Base-by-base conservation (phyloP, 225 moss, liverwort and hornwort genomes). In the Sphagnum tenellum region DNA sequence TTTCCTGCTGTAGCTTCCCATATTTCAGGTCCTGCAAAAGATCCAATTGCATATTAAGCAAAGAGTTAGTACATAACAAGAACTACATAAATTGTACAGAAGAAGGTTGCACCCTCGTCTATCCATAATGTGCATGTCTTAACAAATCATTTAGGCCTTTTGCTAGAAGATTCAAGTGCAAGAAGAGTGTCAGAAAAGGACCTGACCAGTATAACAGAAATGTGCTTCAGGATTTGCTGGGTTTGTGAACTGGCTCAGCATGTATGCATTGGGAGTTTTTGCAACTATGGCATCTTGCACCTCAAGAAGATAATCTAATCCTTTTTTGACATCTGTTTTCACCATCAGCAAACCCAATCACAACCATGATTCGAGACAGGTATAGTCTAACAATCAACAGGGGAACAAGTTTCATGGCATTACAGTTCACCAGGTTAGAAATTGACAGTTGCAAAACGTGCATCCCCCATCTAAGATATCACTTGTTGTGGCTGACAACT, bases 1-100 rank as follows among this genome's bases (percentile, higher is more conserved):
- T 86, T 88, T 76, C 88, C 88, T 73, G 79, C 77, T 3, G 90
- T 85, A 68, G 88, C 88, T 12, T 81, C 74, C 88, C 88, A 88
- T n/a, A 90, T 79, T 74, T 90, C 90, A 45, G 81, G 88, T 29
- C 95, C 95, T 93, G 78, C 29, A 1, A 29, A 29, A 29, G 29
- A 29, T 29, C 29, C 29, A 29, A 29, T 29, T 29, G 29, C 29
- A 29, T 29, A 29, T 29, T 29, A 29, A 0, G 29, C 29, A 1
- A 29, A 29, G 29, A 0, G 29, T 29, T 29, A 29, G 29, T 29
- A 29, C 29, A 29, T 29, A 29, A 29, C 29, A 29, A 29, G 29
- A 29, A 29, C 29, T 29, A 29, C 29, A 29, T 29, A 29, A 29
- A 29, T 29, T 29, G 29, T 29, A 29, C 29, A 29, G 29, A 29